A percentile compares a stretch with the other conserved stretches of the same genome.
These are phyloP conservation scores for Saccharata proteae DNA, from an alignment of 2,329 filamentous ascomycete genomes.

Conservation along the genomic window DNA sequence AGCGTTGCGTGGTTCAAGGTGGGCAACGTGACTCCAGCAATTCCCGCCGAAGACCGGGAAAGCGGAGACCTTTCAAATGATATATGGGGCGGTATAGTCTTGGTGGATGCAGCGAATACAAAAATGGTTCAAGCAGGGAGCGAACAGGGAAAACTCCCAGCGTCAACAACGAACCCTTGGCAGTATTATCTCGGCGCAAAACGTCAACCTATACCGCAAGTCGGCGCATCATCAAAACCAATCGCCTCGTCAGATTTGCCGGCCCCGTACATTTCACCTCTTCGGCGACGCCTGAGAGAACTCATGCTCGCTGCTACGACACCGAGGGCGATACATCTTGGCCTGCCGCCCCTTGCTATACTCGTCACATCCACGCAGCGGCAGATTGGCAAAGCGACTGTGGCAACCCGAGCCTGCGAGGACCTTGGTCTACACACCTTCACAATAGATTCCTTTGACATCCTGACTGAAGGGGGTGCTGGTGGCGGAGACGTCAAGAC, in stretches of 20 bases:
- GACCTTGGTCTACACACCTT: slow-evolving; percentile 89
- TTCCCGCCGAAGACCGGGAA: slow-evolving; percentile 38
- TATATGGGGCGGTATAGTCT: slow-evolving; percentile 74
- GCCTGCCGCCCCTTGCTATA: slow-evolving; percentile 78
- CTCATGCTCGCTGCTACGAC: slow-evolving; percentile 83
- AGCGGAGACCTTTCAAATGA: slow-evolving; percentile 53
- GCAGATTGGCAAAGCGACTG: slow-evolving; percentile 80
- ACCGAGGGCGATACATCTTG: slow-evolving; percentile 70
- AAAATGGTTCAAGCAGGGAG: slow-evolving; percentile 88
- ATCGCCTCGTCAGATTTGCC: slow-evolving; percentile 29
- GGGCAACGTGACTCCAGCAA: slow-evolving; percentile 51
- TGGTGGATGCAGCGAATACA: slow-evolving; percentile 75
- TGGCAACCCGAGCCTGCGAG: slow-evolving; percentile 64
- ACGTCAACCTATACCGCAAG: slow-evolving; percentile 44
- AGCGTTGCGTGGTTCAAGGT: slow-evolving; percentile 86
- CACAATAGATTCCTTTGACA: slow-evolving; percentile 80
- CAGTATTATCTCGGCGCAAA: slow-evolving; percentile 78
- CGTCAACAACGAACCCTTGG: slow-evolving; percentile 67
- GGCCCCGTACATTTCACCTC: slow-evolving; percentile 30
- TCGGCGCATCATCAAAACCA: slow-evolving; percentile 48
- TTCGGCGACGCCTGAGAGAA: slow-evolving; percentile 59
- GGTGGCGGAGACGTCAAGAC: slow-evolving; percentile 89
- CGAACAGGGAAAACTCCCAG: slow-evolving; percentile 68
- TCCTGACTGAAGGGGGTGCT: slow-evolving; percentile 79
- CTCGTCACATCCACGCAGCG: slow-evolving; percentile 84